phyloP scores from a whole-genome alignment of 2,329 filamentous ascomycete genomes.

The Ploettnerulaceae sp. region DNA sequence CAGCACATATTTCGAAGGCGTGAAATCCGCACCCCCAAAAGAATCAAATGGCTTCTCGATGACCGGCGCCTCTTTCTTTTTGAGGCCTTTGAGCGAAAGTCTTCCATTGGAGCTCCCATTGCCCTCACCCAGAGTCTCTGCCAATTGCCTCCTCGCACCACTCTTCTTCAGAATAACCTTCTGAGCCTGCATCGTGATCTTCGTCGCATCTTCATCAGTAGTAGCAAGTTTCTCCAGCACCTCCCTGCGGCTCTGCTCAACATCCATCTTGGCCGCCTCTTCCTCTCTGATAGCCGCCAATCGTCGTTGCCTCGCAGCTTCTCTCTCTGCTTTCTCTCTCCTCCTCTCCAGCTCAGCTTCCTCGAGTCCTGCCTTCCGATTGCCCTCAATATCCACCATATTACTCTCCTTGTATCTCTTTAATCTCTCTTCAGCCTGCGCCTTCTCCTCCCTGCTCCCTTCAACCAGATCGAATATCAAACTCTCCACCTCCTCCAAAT shows the following conservation, averaged over 20 bases:
- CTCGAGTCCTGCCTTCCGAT: slow-evolving; percentile 48
- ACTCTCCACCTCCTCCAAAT: slow-evolving; percentile 87
- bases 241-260: slow-evolving; percentile 59
- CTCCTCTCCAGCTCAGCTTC: slow-evolving; percentile 49
- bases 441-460: slow-evolving; percentile 53
- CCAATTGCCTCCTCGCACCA: slow-evolving; percentile 47
- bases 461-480: slow-evolving; percentile 84
- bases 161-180: slow-evolving; percentile 69
- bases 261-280: slow-evolving; percentile 61
- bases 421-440: slow-evolving; percentile 47
- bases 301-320: slow-evolving; percentile 59
- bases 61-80: slow-evolving; percentile 55
- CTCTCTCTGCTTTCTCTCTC: slow-evolving; percentile 59
- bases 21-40: slow-evolving; percentile 70
- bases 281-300: slow-evolving; percentile 62
- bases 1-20: slow-evolving; percentile 64
- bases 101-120: slow-evolving; percentile 25
- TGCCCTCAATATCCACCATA: slow-evolving; percentile 60
- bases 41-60: slow-evolving; percentile 80
- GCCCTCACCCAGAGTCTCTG: slow-evolving; percentile 22
- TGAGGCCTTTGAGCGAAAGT: slow-evolving; percentile 75
- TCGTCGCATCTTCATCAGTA: slow-evolving; percentile 55
- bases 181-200: slow-evolving; percentile 49
- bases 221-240: slow-evolving; percentile 65
- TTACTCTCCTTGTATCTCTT: slow-evolving; percentile 70